Base-by-base conservation (phyloP, 2,329 filamentous ascomycete genomes). In the Septoria petroselini region DNA sequence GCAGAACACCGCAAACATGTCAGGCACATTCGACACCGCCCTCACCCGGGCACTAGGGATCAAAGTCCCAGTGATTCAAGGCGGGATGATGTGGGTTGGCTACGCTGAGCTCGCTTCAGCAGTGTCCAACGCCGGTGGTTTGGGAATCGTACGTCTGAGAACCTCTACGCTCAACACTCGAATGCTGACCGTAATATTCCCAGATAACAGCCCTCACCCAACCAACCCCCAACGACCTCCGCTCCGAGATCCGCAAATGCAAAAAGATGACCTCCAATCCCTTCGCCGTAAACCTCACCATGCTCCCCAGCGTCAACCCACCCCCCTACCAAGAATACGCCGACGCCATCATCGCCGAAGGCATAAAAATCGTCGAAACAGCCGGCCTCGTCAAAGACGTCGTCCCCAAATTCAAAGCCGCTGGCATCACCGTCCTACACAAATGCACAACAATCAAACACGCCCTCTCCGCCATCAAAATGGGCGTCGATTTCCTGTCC, bases 361-460 rank as follows among this genome's bases (percentile, higher is more conserved):
- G 89, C 48, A 77, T 97, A 72, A 82, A 80, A 58, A 84, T 96
- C 53, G 91, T 96, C 62, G 91, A 96, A 73, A 95, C 89, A 3
- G 89, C 89, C 1, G 89, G 89, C 48, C 83, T 78, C 63, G 91
- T 91, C 0, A 91, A 90, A 1, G 88, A 90, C 5, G 84, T 96
- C 55, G 95, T 97, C 68, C 76, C 80, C 65, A 81, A 88, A 75
- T 80, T 97, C 49, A 97, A 96, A 75, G 79, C 80, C 53, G 86
- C 84, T 4, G 83, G 83, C 48, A 79, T 80, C 63, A 91, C 79
- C 49, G 82, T 97, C 61, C 76, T 97, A 48, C 91, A 97, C 79
- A 97, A 97, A 75, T 97, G 91, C 77, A 97, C 91, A 8, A 93
- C 89, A 3, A 94, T 97, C 71, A 78, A 89, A 47, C 91, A 97